These are phyloP conservation scores for Apiospora saccharicola DNA, from an alignment of 2,329 filamentous ascomycete species.

Conservation along the genomic window DNA sequence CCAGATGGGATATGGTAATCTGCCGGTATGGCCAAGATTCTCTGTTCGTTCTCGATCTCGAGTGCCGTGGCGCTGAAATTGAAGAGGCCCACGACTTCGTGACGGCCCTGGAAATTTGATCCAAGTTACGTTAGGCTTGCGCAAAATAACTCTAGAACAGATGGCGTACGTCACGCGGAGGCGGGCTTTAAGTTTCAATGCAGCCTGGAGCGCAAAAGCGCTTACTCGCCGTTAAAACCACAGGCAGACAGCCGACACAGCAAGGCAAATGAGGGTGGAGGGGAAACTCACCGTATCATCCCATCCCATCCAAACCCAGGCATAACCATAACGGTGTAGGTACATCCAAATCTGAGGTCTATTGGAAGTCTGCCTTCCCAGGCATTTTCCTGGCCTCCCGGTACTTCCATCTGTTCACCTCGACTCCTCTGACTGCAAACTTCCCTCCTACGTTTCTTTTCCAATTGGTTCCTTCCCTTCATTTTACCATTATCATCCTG, in stretches of 20 bases:
- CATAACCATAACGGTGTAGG: not conserved
- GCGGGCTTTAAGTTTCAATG: slow-evolving; percentile 1
- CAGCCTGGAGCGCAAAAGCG: not conserved
- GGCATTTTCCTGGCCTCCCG: not conserved
- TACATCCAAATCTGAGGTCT: not conserved
- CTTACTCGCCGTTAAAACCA: not conserved
- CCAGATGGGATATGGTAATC: not conserved
- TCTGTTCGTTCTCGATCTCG: not conserved
- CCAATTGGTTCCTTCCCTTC: not conserved
- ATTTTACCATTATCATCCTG: not conserved
- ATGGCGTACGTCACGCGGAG: slow-evolving; percentile 10
- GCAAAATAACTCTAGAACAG: not conserved
- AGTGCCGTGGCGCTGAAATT: not conserved
- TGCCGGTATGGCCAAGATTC: not conserved
- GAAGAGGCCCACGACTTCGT: not conserved
- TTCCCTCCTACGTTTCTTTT: not conserved
- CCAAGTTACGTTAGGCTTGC: slow-evolving; percentile 4
- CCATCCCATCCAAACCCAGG: slow-evolving; percentile 3
- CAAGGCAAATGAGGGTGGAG: not conserved
- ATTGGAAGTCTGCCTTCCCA: not conserved
- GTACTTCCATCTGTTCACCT: not conserved
- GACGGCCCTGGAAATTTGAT: not conserved
- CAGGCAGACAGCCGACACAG: not conserved
- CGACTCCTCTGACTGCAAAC: not conserved
- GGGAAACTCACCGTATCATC: slow-evolving; percentile 2